phyloP scores from a whole-genome alignment of 225 moss, liverwort and hornwort genomes.

The Polytrichum formosum region DNA sequence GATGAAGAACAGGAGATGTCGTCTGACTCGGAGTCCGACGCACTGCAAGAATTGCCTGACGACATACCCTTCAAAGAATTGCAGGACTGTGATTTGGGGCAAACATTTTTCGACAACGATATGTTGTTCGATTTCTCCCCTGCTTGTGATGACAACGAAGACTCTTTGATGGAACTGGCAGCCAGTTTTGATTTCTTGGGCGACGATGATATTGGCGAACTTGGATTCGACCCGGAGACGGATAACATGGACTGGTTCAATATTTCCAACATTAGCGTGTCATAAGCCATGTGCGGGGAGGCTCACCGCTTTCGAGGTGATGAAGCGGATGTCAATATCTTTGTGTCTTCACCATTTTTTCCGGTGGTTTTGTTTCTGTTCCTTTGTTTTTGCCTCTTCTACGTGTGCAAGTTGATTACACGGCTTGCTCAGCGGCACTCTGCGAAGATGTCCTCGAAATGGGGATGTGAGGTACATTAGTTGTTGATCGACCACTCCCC shows the following conservation, averaged over 20 bases:
- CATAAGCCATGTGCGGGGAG: background rate
- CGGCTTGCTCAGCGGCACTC: conserved; percentile 1
- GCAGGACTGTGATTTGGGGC: conserved; percentile 13
- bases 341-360: background rate
- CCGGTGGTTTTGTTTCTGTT: background rate
- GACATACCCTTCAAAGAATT: background rate
- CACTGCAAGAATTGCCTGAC: background rate
- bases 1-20: background rate
- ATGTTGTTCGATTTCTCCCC: conserved; percentile 50
- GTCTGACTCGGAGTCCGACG: background rate
- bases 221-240: conserved; percentile 17
- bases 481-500: background rate
- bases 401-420: background rate
- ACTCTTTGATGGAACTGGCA: conserved; percentile 25
- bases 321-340: background rate
- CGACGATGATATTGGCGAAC: conserved; percentile 35
- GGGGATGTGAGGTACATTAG: conserved; percentile 10
- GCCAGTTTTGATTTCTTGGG: conserved; percentile 49
- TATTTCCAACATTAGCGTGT: conserved; percentile 17
- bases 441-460: conserved; percentile 5
- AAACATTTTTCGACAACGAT: conserved; percentile 32
- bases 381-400: background rate
- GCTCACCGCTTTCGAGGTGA: no score
- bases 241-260: conserved; percentile 50
- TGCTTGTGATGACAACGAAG: conserved; percentile 18